A percentile compares a stretch with the other conserved stretches of the same genome.
Evolutionary conservation across 257 asterid species (phyloP).

Genomic region (Solanum virginianum): DNA sequence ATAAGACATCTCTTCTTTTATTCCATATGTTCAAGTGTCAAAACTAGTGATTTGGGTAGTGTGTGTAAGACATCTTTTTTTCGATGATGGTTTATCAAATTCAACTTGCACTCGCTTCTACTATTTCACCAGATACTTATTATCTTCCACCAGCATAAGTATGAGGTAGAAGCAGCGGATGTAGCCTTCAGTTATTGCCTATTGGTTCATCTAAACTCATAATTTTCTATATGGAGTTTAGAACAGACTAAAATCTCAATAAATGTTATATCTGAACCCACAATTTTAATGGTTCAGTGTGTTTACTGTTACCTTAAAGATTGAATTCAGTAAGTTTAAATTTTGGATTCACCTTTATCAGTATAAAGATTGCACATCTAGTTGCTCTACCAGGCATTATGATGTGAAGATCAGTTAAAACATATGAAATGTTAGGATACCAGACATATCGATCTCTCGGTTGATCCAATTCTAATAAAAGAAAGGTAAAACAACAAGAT

Average conservation of each 20-base stretch:
- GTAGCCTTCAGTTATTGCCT: not conserved
- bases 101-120: not conserved
- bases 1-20: no score
- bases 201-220: not conserved
- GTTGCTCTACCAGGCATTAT: not conserved
- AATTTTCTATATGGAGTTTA: not conserved
- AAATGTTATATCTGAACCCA: not conserved
- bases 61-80: not conserved
- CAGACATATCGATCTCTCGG: not conserved
- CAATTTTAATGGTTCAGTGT: not conserved
- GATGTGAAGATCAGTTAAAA: not conserved
- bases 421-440: not conserved
- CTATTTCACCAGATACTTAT: accelerated
- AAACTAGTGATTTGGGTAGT: not conserved
- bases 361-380: not conserved
- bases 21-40: not conserved
- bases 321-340: not conserved
- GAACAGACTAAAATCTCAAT: not conserved
- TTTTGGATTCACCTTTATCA: not conserved
- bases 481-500: not conserved
- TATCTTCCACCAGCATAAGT: not conserved
- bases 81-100: not conserved
- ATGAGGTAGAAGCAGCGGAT: not conserved
- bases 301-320: not conserved
- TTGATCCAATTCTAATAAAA: not conserved